Evolutionary conservation across 768 basidiomycete genomes (phyloP), one percentile per base, ranked within the genome.

Genomic region (Butyriboletus loyo): DNA sequence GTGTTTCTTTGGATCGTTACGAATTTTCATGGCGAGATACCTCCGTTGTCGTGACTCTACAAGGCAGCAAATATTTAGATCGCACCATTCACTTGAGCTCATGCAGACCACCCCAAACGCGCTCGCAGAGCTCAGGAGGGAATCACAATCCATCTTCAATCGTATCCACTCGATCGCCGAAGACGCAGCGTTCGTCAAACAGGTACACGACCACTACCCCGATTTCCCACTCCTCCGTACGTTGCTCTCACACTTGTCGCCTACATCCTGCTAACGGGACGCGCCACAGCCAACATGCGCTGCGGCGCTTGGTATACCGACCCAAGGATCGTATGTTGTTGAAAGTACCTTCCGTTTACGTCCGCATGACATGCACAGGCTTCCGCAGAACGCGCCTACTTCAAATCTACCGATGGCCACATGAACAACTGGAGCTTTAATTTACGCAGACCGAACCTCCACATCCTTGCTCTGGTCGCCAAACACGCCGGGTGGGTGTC

Each of bases 291-390:
- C 4, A 98, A 98, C 66, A 79, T 94, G 63, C 82, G 96, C 22
- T 97, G 94, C 62, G 96, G 96, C 4, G 87, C 87, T 7, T 98
- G 95, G 95, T 98, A 97, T 67, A 83, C 86, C 7, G 78, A 92
- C 60, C 89, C 92, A 19, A 53, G 60, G 7, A 78, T 85, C 50
- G 85, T 84, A 4, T 21, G 44, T 44, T 19, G n/a, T 7, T 9
- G 46, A 10, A 27, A 5, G 2, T 24, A 14, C 13, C 25, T 27
- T 19, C 22, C 21, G 21, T 30, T n/a, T 9, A 9, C 17, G n/a
- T n/a, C n/a, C n/a, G n/a, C n/a, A n/a, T n/a, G n/a, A n/a, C n/a
- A n/a, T n/a, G n/a, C n/a, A n/a, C 50, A 66, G 62, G 47, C 56
- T 17, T 52, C 58, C 35, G 8, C 51, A 5, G 54, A 64, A 17